Evolutionary conservation across 169 alveolate genomes (phyloP).

Genomic region (Plasmodium inui): DNA sequence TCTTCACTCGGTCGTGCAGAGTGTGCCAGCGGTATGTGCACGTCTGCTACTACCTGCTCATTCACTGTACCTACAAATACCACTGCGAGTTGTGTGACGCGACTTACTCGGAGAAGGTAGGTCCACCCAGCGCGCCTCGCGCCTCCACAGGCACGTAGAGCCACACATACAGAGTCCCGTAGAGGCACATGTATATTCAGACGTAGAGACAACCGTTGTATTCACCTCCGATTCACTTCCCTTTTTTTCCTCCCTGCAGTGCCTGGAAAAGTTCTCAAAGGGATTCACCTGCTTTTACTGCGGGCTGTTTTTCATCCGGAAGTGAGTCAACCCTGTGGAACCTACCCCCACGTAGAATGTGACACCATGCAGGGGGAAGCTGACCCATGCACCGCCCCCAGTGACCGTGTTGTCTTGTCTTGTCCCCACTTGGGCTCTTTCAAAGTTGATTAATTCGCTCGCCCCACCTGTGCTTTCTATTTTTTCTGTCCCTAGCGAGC

Average conservation of each 20-base stretch:
- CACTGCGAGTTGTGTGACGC: constrained; percentile 75
- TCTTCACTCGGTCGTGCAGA: constrained; percentile 26
- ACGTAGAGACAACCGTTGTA: too few relatives aligned
- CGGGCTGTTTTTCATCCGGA: constrained; percentile 46
- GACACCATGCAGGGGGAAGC: not conserved
- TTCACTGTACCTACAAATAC: constrained; percentile 55
- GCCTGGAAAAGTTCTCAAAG: constrained; percentile 30
- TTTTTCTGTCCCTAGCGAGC: not conserved
- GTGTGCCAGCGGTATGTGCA: constrained; percentile 33
- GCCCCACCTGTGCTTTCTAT: not conserved
- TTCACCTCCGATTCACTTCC: not conserved
- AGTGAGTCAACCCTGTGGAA: not conserved
- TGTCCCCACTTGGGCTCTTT: not conserved
- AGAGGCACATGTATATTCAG: not conserved
- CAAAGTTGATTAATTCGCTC: not conserved
- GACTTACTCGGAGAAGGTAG: constrained; percentile 73
- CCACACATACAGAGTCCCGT: not conserved
- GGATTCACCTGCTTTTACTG: constrained; percentile 74
- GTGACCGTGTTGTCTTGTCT: not conserved
- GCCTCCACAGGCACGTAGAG: not conserved
- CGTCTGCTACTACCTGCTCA: constrained; percentile 51
- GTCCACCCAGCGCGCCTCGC: not conserved
- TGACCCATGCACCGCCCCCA: not conserved
- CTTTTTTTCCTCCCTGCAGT: constrained; percentile 31
- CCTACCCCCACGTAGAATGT: not conserved